Base-by-base conservation (phyloP, 2,329 filamentous ascomycete species). In the Reticulascus tulasneorum region DNA sequence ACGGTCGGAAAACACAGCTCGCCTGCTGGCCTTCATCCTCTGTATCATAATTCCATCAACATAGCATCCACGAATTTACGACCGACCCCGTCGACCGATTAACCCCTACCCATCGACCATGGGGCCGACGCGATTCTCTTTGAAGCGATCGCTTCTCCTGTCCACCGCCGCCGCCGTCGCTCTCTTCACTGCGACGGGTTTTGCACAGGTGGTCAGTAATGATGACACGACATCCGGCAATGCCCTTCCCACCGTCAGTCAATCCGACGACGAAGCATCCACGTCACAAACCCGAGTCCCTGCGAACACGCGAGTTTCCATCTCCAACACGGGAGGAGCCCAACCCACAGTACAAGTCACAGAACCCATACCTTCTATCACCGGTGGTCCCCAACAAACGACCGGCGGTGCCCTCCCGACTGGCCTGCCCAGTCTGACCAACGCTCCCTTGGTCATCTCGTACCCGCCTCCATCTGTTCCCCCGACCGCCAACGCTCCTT, bases 401-500 rank as follows among this genome's bases (percentile, higher is more conserved):
- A 45, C 43, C 16, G 49, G 47, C 30, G 38, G 42, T 9, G 47
- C 43, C 17, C 47, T 47, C 16, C 41, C 55, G 17, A 62, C 54
- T 17, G 55, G 49, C 30, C 52, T 71, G 29, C 69, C 71, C 2
- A 65, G 64, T 3, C 55, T 73, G 44, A 64, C 68, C 20, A 54
- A 54, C 33, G 44, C 56, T 33, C 59, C 52, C 11, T 45, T 52
- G 5, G 59, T 71, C 33, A 66, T 67, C 46, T 76, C 77, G 16
- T 85, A 84, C 46, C 86, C 90, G 6, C 66, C 84, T 2, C 72
- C 88, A 5, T 75, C 79, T 18, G 82, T 97, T 4, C 93, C 93
- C 7, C 85, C 89, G 18, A 95, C 86, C 4, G 73, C 77, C 24
- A 78, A 84, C 53, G 93, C 93, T 6, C 89, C 91, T 12, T 98